Evolutionary conservation across 1,284 basidiomycete genomes (phyloP), one percentile per base, ranked within the genome.

Genomic region (Grifola frondosa): DNA sequence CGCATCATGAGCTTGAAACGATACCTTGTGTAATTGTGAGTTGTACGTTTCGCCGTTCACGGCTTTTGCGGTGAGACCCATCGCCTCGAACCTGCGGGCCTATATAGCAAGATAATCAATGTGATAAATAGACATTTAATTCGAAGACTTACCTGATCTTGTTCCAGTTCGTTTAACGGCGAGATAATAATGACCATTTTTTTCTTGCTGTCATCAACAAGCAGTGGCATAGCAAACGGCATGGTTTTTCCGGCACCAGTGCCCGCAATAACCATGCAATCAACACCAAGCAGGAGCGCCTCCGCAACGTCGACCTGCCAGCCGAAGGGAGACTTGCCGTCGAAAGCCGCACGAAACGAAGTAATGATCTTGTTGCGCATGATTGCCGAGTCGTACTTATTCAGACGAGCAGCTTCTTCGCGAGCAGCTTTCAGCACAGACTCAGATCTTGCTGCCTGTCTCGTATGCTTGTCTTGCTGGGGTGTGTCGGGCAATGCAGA

Each of bases 251-350:
- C 65, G 0, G 56, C 44, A 3, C 67, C 62, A 8, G 64, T 67
- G 4, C 61, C 61, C 4, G 66, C 63, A 39, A 68, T 59, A 0
- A 69, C 60, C 7, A 60, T 47, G 19, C 45, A 56, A 42, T 70
- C 65, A 2, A 67, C 22, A 5, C 64, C 61, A 1, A 68, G 49
- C 0, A 62, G 28, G 4, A 68, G 29, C 0, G 65, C 59, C 50
- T 69, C 65, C 0, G 62, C 50, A 2, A 61, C 55, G 46, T 70
- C 63, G 3, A 67, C 40, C 46, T 71, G 69, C 65, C 64, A 69
- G 4, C 50, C 46, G 46, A 60, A 39, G 2, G 49, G 46, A 1
- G 6, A 1, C 17, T 32, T 32, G 5, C 34, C 30, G 3, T 30
- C 30, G 5, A n/a, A 20, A 10, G 22, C 6, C 13, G 19, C 23